Percentiles rank a stretch among this genome's conserved stretches.
phyloP scores from a whole-genome alignment of 78 protist genomes.

The Speleostelium caveatum region DNA sequence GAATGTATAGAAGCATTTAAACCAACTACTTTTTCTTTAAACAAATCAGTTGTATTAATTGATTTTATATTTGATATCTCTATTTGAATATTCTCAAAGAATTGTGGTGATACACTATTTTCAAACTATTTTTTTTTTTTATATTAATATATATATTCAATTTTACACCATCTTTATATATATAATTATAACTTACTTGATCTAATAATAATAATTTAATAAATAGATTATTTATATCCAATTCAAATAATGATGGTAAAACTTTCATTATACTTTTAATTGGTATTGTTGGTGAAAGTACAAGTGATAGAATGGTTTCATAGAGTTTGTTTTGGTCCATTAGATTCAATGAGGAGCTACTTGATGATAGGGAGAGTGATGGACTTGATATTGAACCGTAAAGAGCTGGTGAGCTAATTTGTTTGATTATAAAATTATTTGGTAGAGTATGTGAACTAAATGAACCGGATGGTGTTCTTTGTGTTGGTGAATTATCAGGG shows the following conservation, averaged over 20 bases:
- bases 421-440: background rate
- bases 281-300: slow-evolving; percentile 44
- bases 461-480: background rate
- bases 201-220: slow-evolving; percentile 16
- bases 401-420: background rate
- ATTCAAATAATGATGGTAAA: slow-evolving; percentile 44
- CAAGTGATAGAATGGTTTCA: slow-evolving; percentile 22
- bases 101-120: background rate
- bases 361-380: background rate
- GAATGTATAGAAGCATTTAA: background rate
- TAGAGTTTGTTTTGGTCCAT: background rate
- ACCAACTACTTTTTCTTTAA: background rate
- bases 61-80: background rate
- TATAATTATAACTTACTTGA: slow-evolving; percentile 11
- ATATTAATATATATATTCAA: too few relatives aligned
- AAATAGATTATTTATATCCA: slow-evolving; percentile 21
- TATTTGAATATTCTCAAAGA: background rate
- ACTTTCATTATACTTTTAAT: slow-evolving; percentile 38
- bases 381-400: slow-evolving; percentile 1
- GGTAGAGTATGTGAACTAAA: background rate
- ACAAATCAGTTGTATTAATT: background rate
- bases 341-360: slow-evolving; percentile 2
- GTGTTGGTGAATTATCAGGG: background rate
- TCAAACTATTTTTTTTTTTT: slow-evolving; percentile 2
- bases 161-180: background rate